phyloP scores from a whole-genome alignment of 2,329 filamentous ascomycete species.

The Penicillium palitans region DNA sequence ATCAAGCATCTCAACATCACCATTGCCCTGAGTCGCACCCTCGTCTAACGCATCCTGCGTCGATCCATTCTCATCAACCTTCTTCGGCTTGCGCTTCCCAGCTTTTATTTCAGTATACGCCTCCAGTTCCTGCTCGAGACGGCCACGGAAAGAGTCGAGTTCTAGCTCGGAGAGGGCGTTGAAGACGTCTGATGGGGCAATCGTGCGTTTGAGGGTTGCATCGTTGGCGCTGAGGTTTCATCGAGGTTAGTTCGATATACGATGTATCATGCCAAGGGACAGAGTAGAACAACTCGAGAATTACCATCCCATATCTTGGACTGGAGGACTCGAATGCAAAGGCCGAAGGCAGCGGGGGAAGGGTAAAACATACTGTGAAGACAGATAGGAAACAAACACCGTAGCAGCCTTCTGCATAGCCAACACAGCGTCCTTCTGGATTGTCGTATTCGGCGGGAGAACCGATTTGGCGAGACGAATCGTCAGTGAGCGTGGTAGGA shows the following conservation, averaged over 20 bases:
- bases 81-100: conserved; percentile 49
- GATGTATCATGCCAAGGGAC: neutral
- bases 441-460: conserved; percentile 63
- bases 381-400: conserved; percentile 66
- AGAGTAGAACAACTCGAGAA: neutral
- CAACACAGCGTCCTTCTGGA: conserved; percentile 65
- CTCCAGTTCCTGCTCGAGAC: conserved; percentile 61
- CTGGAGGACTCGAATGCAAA: neutral
- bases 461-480: conserved; percentile 63
- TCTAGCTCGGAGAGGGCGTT: conserved; percentile 61
- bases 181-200: conserved; percentile 62
- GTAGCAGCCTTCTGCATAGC: conserved; percentile 66
- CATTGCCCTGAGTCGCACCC: conserved; percentile 14
- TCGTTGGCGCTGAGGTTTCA: conserved; percentile 57
- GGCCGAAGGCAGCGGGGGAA: neutral
- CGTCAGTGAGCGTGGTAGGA: conserved; percentile 63
- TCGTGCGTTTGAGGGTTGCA: conserved; percentile 62
- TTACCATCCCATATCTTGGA: neutral
- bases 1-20: conserved; percentile 25
- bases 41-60: conserved; percentile 3
- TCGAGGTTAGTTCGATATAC: conserved; percentile 5
- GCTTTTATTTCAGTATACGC: conserved; percentile 47
- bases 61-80: conserved; percentile 43
- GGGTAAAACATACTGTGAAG: conserved; percentile 52
- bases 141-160: conserved; percentile 58